Base-by-base conservation (phyloP, 2,329 filamentous ascomycete species). In the Fusarium clavum region DNA sequence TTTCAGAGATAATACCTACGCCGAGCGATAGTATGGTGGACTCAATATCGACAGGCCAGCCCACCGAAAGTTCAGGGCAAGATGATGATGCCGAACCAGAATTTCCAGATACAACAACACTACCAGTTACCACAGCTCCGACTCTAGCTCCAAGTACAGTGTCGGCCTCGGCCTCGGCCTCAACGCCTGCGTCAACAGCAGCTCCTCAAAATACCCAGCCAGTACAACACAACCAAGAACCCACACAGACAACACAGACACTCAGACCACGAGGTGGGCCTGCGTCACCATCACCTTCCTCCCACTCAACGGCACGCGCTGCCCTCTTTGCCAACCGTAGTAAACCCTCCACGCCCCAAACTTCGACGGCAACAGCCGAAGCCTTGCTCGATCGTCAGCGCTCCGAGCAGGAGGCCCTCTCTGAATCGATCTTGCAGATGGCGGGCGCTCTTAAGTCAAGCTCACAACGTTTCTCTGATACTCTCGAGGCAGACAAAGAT, bases 371-470 rank as follows among this genome's bases (percentile, higher is more conserved):
- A 12, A 86, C 87, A 18, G 85, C 88, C 2, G 94, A 97, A 81
- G 86, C 90, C 1, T 86, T 94, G 32, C 87, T 97, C 45, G 89
- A 92, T 73, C 87, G 92, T 75, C 89, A 97, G 76, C 91, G 93
- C 56, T 84, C 84, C 57, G 94, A 97, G 81, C 94, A 98, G 80
- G 94, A 97, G 79, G 84, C 87, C 34, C 86, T 98, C 5, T 95
- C 94, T 0, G 86, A 88, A 40, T 94, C 92, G 10, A 90, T 98
- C n/a, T 85, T 97, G 24, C 83, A 87, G 46, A 92, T 98, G 82
- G 94, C 95, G 2, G 83, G 87, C 24, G 88, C 92, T 51, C 87
- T 98, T 41, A 97, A 97, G 78, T 82, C 87, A 49, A 92, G 90
- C 40, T 92, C 93, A 6, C 82, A 91, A 57, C 85, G 88, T 5